Evolutionary conservation across 2,329 filamentous ascomycete species (phyloP), one percentile per base, ranked within the genome.

Genomic region (Drechslerella coelobrocha): DNA sequence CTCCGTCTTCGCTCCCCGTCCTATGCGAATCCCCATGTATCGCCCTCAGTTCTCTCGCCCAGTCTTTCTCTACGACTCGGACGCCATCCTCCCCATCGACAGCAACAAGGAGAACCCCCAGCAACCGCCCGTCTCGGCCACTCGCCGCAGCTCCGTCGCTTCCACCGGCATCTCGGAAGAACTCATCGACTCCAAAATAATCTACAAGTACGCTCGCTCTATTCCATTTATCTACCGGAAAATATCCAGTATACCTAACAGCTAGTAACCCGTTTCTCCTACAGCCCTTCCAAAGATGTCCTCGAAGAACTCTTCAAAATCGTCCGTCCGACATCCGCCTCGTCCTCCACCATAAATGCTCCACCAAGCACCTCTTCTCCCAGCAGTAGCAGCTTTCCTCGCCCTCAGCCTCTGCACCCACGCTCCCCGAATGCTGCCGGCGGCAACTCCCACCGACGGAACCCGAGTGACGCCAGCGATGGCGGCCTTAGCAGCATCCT

Each of bases 11-110:
- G 68, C 68, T 27, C 68, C 68, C 52, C 60, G 68, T 23, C 68
- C 68, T n/a, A 66, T 72, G 61, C 54, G 68, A 2, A 41, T 72
- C 27, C 68, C 68, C 50, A 61, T 66, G 50, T 72, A 72, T 61
- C 60, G 68, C 34, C 68, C 68, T 27, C 61, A 65, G 27, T 72
- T 72, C 51, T 61, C 68, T 43, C 68, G 68, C 50, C 68, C 68
- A n/a, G 61, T 72, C 55, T 72, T 72, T 61, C 54, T 72, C 37
- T 72, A 65, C 61, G 68, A 72, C 51, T 56, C 68, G 39, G 68
- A 72, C 3, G 45, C 52, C 50, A 48, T 14, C 34, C 34, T 39
- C 34, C 37, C 54, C 59, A 51, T 23, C 14, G 29, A 26, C 51
- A 34, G 19, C 21, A 50, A 54, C 34, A 72, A 72, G 31, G 66